Evolutionary conservation across 1,284 basidiomycete genomes (phyloP).

Genomic region (Pisolithus thermaeus): DNA sequence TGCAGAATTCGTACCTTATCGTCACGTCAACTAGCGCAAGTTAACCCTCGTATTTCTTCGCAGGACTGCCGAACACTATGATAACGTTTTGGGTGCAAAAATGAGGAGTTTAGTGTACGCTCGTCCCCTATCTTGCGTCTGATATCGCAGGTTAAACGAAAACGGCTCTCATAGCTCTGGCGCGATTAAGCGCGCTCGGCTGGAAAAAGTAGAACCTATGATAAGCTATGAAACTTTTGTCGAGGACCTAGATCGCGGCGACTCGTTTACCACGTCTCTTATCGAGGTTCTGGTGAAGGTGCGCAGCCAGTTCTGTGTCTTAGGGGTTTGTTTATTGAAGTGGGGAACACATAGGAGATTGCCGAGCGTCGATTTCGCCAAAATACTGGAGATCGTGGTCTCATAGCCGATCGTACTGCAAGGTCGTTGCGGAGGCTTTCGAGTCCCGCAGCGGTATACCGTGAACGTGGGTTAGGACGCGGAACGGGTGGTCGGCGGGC

Average conservation of each 20-base stretch:
- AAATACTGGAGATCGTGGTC: conserved; percentile 45
- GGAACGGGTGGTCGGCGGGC: conserved; percentile 15
- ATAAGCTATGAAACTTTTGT: conserved; percentile 69
- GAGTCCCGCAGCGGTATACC: conserved; percentile 46
- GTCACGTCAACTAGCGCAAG: background rate
- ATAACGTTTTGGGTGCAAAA: conserved; percentile 64
- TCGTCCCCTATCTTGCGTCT: conserved; percentile 4
- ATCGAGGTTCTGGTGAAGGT: conserved; percentile 71
- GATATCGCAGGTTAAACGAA: background rate
- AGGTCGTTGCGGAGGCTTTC: conserved; percentile 53
- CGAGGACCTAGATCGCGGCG: conserved; percentile 63
- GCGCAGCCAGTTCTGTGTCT: conserved; percentile 18
- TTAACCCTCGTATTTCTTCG: conserved; percentile 5
- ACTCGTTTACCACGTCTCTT: conserved; percentile 66
- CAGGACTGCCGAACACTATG: conserved; percentile 63
- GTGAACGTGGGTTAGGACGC: conserved; percentile 33
- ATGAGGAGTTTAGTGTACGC: conserved; percentile 67
- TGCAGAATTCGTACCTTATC: conserved; percentile 10
- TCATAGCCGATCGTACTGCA: conserved; percentile 60
- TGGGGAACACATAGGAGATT: conserved; percentile 46
- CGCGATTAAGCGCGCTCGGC: conserved; percentile 53
- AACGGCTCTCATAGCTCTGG: conserved; percentile 42
- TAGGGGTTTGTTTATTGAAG: background rate
- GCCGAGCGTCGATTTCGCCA: conserved; percentile 59
- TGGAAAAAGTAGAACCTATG: conserved; percentile 51